Conservation (phyloP, 768 basidiomycete genomes). For the Boletus eberwhitei region DNA sequence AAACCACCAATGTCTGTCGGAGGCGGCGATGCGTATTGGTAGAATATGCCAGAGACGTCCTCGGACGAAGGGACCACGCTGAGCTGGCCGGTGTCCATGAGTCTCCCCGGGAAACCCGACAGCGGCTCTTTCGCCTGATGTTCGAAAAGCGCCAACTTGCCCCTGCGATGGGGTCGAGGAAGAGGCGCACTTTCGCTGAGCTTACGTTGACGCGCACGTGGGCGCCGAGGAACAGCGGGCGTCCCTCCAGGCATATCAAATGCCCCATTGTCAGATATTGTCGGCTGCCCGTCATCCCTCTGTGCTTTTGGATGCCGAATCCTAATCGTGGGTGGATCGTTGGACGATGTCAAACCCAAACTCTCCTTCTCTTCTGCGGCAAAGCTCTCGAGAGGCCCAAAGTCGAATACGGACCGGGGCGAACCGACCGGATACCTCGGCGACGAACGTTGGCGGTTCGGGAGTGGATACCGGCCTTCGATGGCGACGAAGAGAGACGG, state of each 20-base stretch:
- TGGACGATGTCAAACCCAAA: conserved; percentile 55
- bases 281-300: conserved; percentile 5
- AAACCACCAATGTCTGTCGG: conserved; percentile 29
- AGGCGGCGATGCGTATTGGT: conserved; percentile 9
- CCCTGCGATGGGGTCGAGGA: conserved; percentile 61
- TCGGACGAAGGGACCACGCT: conserved; percentile 42
- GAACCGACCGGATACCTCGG: conserved; percentile 68
- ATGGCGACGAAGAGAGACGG: conserved; percentile 41
- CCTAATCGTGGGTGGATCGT: conserved; percentile 20
- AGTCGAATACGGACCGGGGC: conserved; percentile 65
- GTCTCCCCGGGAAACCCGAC: conserved; percentile 43
- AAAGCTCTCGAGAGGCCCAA: conserved; percentile 72
- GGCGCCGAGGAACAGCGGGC: conserved; percentile 11
- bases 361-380: conserved; percentile 63
- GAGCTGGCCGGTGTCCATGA: conserved; percentile 29
- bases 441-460: conserved; percentile 29
- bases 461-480: conserved; percentile 14
- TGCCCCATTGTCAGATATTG: not conserved
- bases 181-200: conserved; percentile 77
- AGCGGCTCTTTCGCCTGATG: conserved; percentile 45
- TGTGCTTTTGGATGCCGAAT: conserved; percentile 11
- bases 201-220: conserved; percentile 70
- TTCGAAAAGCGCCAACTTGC: conserved; percentile 93
- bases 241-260: conserved; percentile 14
- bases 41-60: conserved; percentile 30